These are phyloP conservation scores for Yarrowia phangngaensis DNA, from an alignment of 805 yeast species.

Conservation along the genomic window DNA sequence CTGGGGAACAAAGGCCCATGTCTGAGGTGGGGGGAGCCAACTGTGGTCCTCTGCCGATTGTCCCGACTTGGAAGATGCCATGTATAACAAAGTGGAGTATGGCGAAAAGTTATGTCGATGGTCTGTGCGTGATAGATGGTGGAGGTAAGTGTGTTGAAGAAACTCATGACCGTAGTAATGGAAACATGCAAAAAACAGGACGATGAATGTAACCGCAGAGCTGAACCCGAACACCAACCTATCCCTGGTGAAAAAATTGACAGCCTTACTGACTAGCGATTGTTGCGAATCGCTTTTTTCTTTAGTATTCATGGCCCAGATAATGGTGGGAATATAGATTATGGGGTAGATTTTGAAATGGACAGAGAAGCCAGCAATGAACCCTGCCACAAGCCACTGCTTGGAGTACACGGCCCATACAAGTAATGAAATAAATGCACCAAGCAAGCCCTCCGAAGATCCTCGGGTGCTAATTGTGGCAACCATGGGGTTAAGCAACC, in stretches of 20 bases:
- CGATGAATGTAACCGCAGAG: slow-evolving; percentile 45
- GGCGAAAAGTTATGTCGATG: slow-evolving; percentile 94
- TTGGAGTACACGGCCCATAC: slow-evolving; percentile 46
- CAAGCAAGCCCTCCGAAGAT: slow-evolving; percentile 82
- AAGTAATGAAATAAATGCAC: slow-evolving; percentile 65
- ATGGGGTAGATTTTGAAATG: slow-evolving; percentile 93
- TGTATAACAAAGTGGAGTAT: slow-evolving; percentile 64
- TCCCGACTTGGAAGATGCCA: slow-evolving; percentile 42
- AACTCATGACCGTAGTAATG: slow-evolving; percentile 67
- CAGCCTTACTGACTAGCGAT: slow-evolving; percentile 35
- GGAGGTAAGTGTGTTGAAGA: slow-evolving; percentile 70
- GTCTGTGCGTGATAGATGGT: slow-evolving; percentile 78
- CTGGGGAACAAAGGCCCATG: slow-evolving; percentile 82
- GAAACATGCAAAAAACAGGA: slow-evolving; percentile 60
- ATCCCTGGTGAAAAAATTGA: slow-evolving; percentile 41
- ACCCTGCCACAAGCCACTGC: slow-evolving; percentile 42
- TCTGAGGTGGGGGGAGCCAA: slow-evolving; percentile 33
- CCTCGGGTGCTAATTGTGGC: slow-evolving; percentile 90
- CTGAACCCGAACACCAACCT: slow-evolving; percentile 46
- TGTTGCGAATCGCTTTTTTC: slow-evolving; percentile 29
- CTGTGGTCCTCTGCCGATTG: slow-evolving; percentile 13
- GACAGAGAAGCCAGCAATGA: slow-evolving; percentile 68
- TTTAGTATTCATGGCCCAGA: slow-evolving; percentile 44
- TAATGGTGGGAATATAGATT: slow-evolving; percentile 73
- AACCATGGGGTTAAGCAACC: slow-evolving; percentile 95